Percentiles rank a stretch among this genome's conserved stretches.
These are phyloP conservation scores for Penicillium alfredii DNA, from an alignment of 495 filamentous ascomycete genomes.

Conservation along the genomic window DNA sequence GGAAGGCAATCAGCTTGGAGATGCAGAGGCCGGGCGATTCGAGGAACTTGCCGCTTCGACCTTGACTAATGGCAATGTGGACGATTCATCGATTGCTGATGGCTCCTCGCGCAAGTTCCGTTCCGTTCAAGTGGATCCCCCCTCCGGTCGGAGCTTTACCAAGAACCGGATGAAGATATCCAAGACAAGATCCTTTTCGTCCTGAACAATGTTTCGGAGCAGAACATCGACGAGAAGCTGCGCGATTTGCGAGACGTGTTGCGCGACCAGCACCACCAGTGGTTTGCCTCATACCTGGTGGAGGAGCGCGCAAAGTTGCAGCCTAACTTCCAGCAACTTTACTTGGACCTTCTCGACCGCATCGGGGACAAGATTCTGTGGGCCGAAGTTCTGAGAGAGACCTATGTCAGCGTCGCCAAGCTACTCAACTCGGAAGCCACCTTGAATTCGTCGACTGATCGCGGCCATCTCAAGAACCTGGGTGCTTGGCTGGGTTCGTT, in stretches of 20 bases:
- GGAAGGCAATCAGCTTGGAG: conserved; percentile 40
- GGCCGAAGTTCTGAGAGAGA: conserved; percentile 88
- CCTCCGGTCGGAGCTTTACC: conserved; percentile 52
- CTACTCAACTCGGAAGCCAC: conserved; percentile 87
- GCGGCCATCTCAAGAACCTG: conserved; percentile 84
- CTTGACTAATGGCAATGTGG: conserved; percentile 60
- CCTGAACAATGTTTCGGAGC: conserved; percentile 89
- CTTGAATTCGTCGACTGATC: conserved; percentile 69
- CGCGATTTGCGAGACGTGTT: conserved; percentile 71
- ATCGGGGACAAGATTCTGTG: conserved; percentile 74
- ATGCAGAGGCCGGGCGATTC: conserved; percentile 27
- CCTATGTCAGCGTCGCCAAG: conserved; percentile 75
- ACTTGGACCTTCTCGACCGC: conserved; percentile 79
- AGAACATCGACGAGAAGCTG: conserved; percentile 77
- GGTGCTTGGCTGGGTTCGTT: conserved; percentile 88
- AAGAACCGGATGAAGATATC: conserved; percentile 75
- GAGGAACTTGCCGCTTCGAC: conserved; percentile 35
- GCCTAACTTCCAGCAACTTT: conserved; percentile 89
- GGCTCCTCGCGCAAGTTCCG: conserved; percentile 55
- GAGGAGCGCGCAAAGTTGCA: conserved; percentile 94
- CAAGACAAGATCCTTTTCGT: conserved; percentile 94
- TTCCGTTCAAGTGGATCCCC: conserved; percentile 68
- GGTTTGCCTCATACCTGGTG: conserved; percentile 95
- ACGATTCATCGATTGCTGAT: conserved; percentile 52
- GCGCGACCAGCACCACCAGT: conserved; percentile 77